phyloP scores from a whole-genome alignment of 1,139 yeast species.

The Scheffersomyces segobiensis region DNA sequence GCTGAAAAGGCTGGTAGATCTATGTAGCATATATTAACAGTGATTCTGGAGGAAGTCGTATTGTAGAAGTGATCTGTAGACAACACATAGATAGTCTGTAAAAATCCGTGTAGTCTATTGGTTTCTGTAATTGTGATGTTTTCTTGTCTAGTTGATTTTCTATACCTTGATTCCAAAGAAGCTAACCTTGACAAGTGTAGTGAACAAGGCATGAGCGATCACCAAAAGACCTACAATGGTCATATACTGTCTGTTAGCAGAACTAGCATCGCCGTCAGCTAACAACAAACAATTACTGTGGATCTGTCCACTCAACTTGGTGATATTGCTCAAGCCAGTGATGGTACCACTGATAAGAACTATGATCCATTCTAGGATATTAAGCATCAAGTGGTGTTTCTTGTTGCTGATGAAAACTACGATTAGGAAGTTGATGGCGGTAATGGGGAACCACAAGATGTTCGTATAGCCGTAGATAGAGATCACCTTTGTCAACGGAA shows the following conservation, averaged over 20 bases:
- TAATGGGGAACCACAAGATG: constrained; percentile 77
- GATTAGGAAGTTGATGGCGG: constrained; percentile 53
- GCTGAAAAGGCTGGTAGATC: not conserved
- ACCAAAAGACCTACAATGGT: constrained; percentile 28
- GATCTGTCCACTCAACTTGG: constrained; percentile 46
- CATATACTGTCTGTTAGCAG: constrained; percentile 20
- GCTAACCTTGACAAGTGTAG: constrained; percentile 48
- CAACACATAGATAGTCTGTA: not conserved
- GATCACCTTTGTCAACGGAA: constrained; percentile 43
- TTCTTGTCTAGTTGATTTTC: not conserved
- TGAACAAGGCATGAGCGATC: constrained; percentile 42
- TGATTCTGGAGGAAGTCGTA: not conserved
- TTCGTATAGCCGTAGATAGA: constrained; percentile 81
- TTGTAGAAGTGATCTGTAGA: not conserved
- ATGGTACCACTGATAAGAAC: constrained; percentile 46
- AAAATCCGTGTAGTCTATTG: not conserved
- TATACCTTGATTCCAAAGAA: constrained; percentile 42
- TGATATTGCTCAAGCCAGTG: constrained; percentile 49
- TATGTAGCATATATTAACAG: not conserved
- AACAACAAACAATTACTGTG: constrained; percentile 33
- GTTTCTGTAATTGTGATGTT: no score
- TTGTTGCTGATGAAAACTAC: constrained; percentile 44
- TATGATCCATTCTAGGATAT: constrained; percentile 46
- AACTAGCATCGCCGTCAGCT: constrained; percentile 24
- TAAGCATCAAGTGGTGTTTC: constrained; percentile 34